Evolutionary conservation across 2,329 filamentous ascomycete genomes (phyloP).

Genomic region (Domatiomyces globalis): DNA sequence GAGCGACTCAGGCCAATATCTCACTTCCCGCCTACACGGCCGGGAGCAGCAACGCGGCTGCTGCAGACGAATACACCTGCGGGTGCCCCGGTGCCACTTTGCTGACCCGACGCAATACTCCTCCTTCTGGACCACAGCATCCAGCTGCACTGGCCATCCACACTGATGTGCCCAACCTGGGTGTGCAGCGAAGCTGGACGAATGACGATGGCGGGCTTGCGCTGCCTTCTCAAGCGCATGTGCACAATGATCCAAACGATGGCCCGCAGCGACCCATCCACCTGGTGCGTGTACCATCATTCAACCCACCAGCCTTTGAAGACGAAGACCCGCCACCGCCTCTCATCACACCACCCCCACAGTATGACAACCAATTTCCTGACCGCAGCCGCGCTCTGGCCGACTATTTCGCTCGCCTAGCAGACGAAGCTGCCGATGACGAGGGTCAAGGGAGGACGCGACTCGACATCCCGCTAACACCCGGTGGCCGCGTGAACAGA

Average conservation of each 20-base stretch:
- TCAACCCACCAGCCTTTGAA: conserved; percentile 76
- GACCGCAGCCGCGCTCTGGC: conserved; percentile 50
- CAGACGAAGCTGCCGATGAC: conserved; percentile 52
- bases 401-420: conserved; percentile 74
- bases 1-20: conserved; percentile 82
- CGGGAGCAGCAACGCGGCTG: conserved; percentile 36
- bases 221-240: conserved; percentile 37
- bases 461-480: conserved; percentile 47
- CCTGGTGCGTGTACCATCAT: conserved; percentile 67
- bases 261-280: conserved; percentile 60
- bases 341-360: conserved; percentile 65
- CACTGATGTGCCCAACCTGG: conserved; percentile 7
- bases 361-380: conserved; percentile 67
- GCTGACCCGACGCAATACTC: conserved; percentile 21
- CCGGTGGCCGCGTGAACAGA: conserved; percentile 46
- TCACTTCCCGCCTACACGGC: conserved; percentile 66
- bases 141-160: conserved; percentile 11
- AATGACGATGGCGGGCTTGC: conserved; percentile 28
- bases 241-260: conserved; percentile 32
- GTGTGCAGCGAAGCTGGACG: conserved; percentile 25
- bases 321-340: conserved; percentile 64
- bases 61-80: conserved; percentile 46
- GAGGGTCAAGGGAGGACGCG: conserved; percentile 29
- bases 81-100: conserved; percentile 53
- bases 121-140: conserved; percentile 13